Evolutionary conservation across 2,329 filamentous ascomycete genomes (phyloP).

Genomic region (Colletotrichum chrysophilum): DNA sequence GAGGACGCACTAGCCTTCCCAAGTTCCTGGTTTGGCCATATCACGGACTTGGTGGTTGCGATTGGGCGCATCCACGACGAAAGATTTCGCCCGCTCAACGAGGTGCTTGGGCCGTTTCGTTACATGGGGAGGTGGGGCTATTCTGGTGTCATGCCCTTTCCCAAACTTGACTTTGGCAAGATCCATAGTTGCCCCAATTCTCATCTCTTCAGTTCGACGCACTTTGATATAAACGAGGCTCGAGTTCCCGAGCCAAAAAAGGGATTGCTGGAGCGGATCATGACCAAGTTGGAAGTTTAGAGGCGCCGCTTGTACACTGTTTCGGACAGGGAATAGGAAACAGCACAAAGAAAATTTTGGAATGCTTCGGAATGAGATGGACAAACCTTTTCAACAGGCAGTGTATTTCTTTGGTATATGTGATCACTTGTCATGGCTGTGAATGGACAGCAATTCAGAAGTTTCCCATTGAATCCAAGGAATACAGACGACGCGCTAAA

Average conservation of each 20-base stretch:
- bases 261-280: not conserved
- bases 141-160: not conserved
- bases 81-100: not conserved
- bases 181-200: not conserved
- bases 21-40: not conserved
- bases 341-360: not conserved
- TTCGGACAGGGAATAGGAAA: not conserved
- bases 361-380: not conserved
- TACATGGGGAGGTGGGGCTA: not conserved
- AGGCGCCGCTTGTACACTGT: not conserved
- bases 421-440: not conserved
- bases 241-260: not conserved
- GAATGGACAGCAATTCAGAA: not conserved
- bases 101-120: not conserved
- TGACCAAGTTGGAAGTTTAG: not conserved
- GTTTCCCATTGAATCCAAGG: not conserved
- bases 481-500: not conserved
- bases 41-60: not conserved
- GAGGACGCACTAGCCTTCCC: slow-evolving; percentile 14
- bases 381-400: not conserved
- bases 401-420: not conserved
- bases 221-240: not conserved
- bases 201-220: not conserved
- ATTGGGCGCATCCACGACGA: not conserved
- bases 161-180: not conserved